Evolutionary conservation across 768 basidiomycete genomes (phyloP), one percentile per base, ranked within the genome.

Genomic region (Auriscalpium microsporum): DNA sequence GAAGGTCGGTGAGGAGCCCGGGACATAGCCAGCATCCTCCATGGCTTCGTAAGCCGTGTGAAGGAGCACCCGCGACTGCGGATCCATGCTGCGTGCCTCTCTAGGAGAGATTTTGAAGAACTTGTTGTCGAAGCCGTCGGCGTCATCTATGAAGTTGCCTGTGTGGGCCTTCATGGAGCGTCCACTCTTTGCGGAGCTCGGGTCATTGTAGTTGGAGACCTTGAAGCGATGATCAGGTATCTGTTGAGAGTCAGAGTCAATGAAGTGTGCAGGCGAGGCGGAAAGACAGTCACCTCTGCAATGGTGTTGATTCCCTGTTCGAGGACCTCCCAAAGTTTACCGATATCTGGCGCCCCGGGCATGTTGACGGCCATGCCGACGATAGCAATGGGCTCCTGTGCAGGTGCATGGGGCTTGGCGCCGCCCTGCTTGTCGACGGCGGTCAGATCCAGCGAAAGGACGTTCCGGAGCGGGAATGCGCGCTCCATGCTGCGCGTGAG

Each of bases 21-120:
- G 84, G 13, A 85, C 79, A 62, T 84, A 88, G 0, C 87, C 87
- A 4, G 86, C 77, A 57, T 81, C 75, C 64, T 88, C 86, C 4
- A 89, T 71, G 0, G 87, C 87, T 55, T 84, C 77, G 52, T 86
- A 79, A 5, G 82, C 83, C 3, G 78, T 75, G 40, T 84, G 84
- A 14, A 89, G 73, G 5, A 89, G 70, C 36, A 89, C 61, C 5
- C 87, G 77, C 58, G 87, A 86, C 59, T 88, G 86, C 8, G 87
- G 86, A 62, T 88, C 84, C 85, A 88, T 88, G 65, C 73, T 80
- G 57, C 71, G 79, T 13, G 87, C 86, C 67, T 89, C 87, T 6
- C 87, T 78, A 2, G 87, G 86, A 42, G 81, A 85, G 46, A 87
- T 78, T 44, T 78, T 80, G 73, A 89, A 90, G 64, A 87, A 86